phyloP scores from a whole-genome alignment of 192 early-diverging fungal genomes.

The Chytriomyces confervae region DNA sequence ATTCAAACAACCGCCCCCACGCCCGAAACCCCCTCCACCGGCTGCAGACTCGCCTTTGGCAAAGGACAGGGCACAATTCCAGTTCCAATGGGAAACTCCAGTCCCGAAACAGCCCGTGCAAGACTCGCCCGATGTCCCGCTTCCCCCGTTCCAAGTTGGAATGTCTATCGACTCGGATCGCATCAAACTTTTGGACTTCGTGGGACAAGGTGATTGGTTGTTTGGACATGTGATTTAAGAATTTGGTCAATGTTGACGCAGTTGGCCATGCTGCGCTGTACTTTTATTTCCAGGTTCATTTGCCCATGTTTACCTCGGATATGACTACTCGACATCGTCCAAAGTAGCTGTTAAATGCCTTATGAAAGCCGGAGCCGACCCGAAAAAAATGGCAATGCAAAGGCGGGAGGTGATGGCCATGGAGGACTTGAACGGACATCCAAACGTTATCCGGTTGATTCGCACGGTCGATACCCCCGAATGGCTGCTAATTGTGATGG shows the following conservation, averaged over 20 bases:
- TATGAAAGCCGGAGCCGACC: constrained; percentile 50
- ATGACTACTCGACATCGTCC: constrained; percentile 13
- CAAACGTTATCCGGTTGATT: constrained; percentile 40
- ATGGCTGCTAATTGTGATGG: constrained; percentile 44
- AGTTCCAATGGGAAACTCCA: background rate
- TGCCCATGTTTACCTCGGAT: constrained; percentile 55
- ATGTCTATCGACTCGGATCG: constrained; percentile 30
- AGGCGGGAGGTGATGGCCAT: constrained; percentile 45
- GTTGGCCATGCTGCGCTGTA: background rate
- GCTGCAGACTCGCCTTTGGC: too few species aligned
- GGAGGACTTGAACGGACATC: constrained; percentile 29
- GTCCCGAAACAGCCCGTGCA: constrained; percentile 29
- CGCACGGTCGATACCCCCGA: constrained; percentile 47
- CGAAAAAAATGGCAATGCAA: constrained; percentile 49
- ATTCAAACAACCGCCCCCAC: too few species aligned
- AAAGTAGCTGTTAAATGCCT: constrained; percentile 57
- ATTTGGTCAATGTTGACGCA: background rate
- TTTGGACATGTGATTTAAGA: background rate
- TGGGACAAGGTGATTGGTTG: constrained; percentile 26
- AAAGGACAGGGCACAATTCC: background rate
- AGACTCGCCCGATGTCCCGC: constrained; percentile 30
- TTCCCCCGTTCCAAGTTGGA: constrained; percentile 30
- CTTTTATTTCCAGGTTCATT: constrained; percentile 45
- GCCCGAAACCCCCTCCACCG: too few species aligned
- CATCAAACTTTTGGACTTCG: constrained; percentile 36